Base-by-base conservation (phyloP, 1,139 yeast genomes). In the Blastobotrys petasosporus region DNA sequence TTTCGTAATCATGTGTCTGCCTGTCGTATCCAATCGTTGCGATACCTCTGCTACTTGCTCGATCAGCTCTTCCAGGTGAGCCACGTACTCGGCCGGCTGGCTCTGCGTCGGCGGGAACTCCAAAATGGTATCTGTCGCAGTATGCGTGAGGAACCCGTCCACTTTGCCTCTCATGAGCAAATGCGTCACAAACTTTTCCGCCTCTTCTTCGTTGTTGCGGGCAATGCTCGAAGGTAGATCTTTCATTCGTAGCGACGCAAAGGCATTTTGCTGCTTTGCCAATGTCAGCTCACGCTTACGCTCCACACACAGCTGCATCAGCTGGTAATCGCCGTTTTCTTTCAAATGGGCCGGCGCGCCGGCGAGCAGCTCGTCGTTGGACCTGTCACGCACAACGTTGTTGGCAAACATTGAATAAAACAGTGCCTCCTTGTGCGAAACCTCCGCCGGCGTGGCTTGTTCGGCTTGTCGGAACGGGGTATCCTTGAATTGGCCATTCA, bases 151-250 rank as follows among this genome's bases (percentile, higher is more conserved):
- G 5, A 8, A 10, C 4, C 45, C 45, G 4, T 32, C 13, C 7
- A 42, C 3, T 32, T 42, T 42, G 12, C 33, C 29, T 15, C 23
- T 10, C 29, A 42, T 20, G 16, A 42, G 15, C 41, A 42, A 11
- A 9, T 32, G 15, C 5, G 17, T 31, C 13, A 42, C 32, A 28
- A 23, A 42, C 13, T 4, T 3, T 25, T 42, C 44, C 36, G 10
- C 13, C 11, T 28, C 36, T 7, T 8, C 30, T 7, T 20, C 25
- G 25, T 20, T 20, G 7, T 20, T 20, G 4, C 25, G 25, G 7
- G 25, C 25, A 20, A 20, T 20, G 4, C 6, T 4, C 25, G 25
- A 4, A 20, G 25, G 25, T 20, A 31, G 12, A n/a, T 36, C 16
- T 3, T 25, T 11, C 29, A 42, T 32, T 9, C 33, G 40, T 32